Evolutionary conservation across 2,329 filamentous ascomycete species (phyloP), one percentile per base, ranked within the genome.

Genomic region (Diaporthe aspalathi): DNA sequence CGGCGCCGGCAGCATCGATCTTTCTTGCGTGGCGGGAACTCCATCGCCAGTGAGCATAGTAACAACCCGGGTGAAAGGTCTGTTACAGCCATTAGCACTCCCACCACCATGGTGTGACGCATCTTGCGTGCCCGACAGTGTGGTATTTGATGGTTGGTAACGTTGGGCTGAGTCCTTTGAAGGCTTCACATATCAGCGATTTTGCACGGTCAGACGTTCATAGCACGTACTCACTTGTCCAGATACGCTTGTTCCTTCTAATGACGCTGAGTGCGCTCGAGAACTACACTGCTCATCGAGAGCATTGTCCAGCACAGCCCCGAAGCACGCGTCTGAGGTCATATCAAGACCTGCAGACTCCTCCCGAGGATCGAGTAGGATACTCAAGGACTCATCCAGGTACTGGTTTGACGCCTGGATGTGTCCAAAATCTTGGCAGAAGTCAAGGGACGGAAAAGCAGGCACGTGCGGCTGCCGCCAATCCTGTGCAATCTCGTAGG

Each of bases 121-220:
- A 22, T 65, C 45, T 22, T 47, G 20, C 17, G 60, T 65, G 29
- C 60, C 60, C 32, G 60, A 40, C 17, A 40, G 49, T 38, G 40
- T 65, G 40, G 40, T 16, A 65, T 65, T 12, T 24, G 40, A 65
- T 32, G 60, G 24, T 24, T 49, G 40, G 20, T 40, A 65, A 20
- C 47, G 40, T 47, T 65, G 38, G 22, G 43, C 60, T n/a, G 60
- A 65, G 40, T 32, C 40, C 60, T 65, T 65, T 65, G n/a, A 35
- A 27, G 40, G 49, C 47, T 16, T 11, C 40, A 65, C n/a, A 65
- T 24, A 43, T 65, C 40, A 65, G 60, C 47, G n/a, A 50, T 20
- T 47, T 32, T 40, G 20, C 24, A 14, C 20, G 40, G 24, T 32
- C 27, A 54, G 50, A 24, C n/a, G 11, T 27, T 32, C 6, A n/a